These are phyloP conservation scores for Chamaenerion angustifolium DNA, from an alignment of 345 rosid genomes.

Conservation along the genomic window DNA sequence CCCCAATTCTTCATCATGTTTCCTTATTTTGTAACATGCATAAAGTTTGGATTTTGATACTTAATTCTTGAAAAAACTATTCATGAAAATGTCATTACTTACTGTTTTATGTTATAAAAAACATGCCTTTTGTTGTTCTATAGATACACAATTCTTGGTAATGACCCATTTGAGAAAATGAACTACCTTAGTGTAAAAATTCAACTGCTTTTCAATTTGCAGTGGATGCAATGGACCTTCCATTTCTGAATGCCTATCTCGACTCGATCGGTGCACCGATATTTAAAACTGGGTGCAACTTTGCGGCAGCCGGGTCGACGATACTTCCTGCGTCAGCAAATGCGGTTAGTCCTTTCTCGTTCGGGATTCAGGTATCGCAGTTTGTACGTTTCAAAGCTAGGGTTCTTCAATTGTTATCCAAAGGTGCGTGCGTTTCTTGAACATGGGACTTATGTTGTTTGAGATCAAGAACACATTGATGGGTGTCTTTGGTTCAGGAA, in stretches of 20 bases:
- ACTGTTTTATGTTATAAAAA: not conserved
- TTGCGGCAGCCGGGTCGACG: conserved; percentile 81
- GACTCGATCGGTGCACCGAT: conserved; percentile 73
- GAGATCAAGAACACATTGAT: not conserved
- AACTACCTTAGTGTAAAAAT: too few species aligned
- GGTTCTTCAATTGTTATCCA: conserved; percentile 41
- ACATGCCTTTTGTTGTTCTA: not conserved
- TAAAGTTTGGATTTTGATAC: not conserved
- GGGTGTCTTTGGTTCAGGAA: conserved; percentile 21
- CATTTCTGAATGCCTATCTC: conserved; percentile 75
- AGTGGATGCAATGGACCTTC: conserved; percentile 96
- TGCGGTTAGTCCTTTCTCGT: conserved; percentile 65
- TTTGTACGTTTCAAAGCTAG: conserved; percentile 65
- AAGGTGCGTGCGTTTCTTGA: conserved; percentile 17
- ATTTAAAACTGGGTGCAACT: conserved; percentile 77
- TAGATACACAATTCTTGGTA: not conserved
- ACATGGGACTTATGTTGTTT: not conserved
- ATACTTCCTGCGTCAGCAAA: conserved; percentile 62
- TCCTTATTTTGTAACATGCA: not conserved
- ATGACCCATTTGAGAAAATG: not conserved
- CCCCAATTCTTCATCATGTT: not conserved
- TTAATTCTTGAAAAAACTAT: too few species aligned
- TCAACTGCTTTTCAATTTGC: conserved; percentile 3
- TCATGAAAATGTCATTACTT: too few species aligned
- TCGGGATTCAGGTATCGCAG: conserved; percentile 72